These are phyloP conservation scores for Hysterium pulicare DNA, from an alignment of 2,329 filamentous ascomycete genomes.

Conservation along the genomic window DNA sequence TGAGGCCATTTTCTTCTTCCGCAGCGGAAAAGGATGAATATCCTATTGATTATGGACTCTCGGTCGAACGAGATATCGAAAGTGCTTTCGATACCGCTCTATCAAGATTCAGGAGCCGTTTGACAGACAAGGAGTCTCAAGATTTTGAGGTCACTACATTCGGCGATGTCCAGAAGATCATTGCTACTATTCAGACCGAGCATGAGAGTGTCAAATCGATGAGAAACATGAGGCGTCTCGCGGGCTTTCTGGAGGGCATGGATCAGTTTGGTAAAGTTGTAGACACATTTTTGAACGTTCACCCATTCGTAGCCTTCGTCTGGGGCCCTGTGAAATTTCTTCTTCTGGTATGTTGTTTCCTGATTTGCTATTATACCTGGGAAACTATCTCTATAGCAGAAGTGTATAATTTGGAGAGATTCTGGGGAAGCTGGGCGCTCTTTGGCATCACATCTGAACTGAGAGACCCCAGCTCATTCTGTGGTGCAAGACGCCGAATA, in stretches of 20 bases:
- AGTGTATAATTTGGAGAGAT: no score
- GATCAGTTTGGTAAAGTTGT: slow-evolving; percentile 23
- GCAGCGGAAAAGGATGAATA: no score
- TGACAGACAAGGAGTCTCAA: slow-evolving; percentile 15
- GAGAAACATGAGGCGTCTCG: background rate
- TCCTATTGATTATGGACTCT: no score
- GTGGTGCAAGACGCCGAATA: no score
- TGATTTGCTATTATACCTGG: no score
- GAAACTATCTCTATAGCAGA: no score
- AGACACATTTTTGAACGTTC: slow-evolving; percentile 6
- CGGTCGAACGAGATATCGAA: no score
- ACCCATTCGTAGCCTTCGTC: slow-evolving; percentile 2
- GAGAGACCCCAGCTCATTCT: no score
- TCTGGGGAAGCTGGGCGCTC: no score
- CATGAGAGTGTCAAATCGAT: background rate
- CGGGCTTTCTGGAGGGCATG: slow-evolving; percentile 12
- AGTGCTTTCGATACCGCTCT: background rate
- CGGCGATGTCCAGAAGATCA: background rate
- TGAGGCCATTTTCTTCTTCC: no score
- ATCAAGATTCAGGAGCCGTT: slow-evolving; percentile 19
- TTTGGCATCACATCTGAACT: no score
- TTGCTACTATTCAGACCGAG: slow-evolving; percentile 6
- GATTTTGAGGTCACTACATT: background rate
- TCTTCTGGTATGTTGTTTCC: slow-evolving; percentile 1
- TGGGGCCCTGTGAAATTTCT: slow-evolving; percentile 10